Evolutionary conservation across 441 rosid genomes (phyloP), one percentile per base, ranked within the genome.

Genomic region (Pelargonium myrrhifolium): DNA sequence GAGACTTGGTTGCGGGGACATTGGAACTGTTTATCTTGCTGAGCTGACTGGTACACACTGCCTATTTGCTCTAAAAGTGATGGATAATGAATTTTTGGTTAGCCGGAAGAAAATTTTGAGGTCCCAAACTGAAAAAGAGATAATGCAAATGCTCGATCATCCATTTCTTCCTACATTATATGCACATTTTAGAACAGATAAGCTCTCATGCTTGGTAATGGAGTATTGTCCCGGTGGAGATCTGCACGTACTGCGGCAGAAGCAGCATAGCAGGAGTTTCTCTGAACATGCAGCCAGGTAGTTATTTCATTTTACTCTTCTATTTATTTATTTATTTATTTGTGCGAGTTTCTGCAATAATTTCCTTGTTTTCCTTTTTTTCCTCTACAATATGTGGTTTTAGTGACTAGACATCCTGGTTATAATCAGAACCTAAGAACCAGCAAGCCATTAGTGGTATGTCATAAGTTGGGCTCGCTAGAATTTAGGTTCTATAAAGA

Each of bases 201-300:
- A 84, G 68, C 80, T 80, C 69, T 87, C 96, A 0, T 86, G 91
- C 80, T 80, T 87, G 82, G 89, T 89, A 68, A 87, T 87, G 90
- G 96, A 89, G 80, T 83, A 83, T 74, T 89, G 96, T 78, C 88
- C 96, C 0, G 92, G 90, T 71, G 96, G 93, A 76, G 96, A 89
- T 85, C 75, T 89, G 76, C 96, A 89, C 68, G 86, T 89, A 56
- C 71, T 87, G 70, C 76, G 90, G 75, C 96, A 87, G 84, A 89
- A 77, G 76, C 96, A 86, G 76, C 83, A 86, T 0, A 53, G 77
- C 47, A 81, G 82, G 72, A 75, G 85, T 79, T 89, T 89, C 81
- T 81, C 89, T 40, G 93, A 89, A 73, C 88, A 82, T 69, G 90
- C 90, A 31, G 81, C 87, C 63, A 89, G 96, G 96, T 84, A 65